Evolutionary conservation across 768 basidiomycete genomes (phyloP).

Genomic region (Mycena epipterygia): DNA sequence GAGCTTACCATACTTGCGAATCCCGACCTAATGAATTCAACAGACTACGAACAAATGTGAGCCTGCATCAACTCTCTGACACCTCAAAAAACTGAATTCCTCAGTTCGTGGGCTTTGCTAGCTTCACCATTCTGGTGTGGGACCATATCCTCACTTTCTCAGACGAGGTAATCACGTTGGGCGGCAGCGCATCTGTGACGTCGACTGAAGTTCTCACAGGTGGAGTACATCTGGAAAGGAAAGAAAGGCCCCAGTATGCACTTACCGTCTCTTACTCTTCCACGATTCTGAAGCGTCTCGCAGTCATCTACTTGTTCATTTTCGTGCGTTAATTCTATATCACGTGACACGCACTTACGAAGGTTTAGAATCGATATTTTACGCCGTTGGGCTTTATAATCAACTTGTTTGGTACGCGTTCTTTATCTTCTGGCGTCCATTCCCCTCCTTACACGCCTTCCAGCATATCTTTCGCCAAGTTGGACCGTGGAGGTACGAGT

Average conservation of each 20-base stretch:
- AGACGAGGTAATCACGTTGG: slow-evolving; percentile 41
- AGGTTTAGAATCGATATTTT: slow-evolving; percentile 59
- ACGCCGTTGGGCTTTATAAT: slow-evolving; percentile 60
- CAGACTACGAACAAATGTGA: slow-evolving; percentile 36
- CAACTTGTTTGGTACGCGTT: slow-evolving; percentile 43
- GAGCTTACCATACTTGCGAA: too few species aligned
- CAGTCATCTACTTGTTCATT: slow-evolving; percentile 52
- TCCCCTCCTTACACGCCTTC: background rate
- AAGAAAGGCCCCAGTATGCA: slow-evolving; percentile 47
- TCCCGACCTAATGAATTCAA: background rate
- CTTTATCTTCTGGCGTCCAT: background rate
- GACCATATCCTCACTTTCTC: slow-evolving; percentile 51
- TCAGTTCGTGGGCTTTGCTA: slow-evolving; percentile 49
- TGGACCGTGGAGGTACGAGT: slow-evolving; percentile 38
- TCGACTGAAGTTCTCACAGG: slow-evolving; percentile 8
- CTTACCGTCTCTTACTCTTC: background rate
- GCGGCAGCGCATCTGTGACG: background rate
- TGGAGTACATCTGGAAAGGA: slow-evolving; percentile 52
- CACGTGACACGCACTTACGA: background rate
- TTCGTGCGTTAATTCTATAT: slow-evolving; percentile 39
- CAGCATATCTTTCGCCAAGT: slow-evolving; percentile 36
- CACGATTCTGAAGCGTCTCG: background rate
- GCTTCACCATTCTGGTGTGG: slow-evolving; percentile 51
- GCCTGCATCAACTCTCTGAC: background rate
- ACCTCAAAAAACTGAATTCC: background rate